These are phyloP conservation scores for Colletotrichum plurivorum DNA, from an alignment of 2,329 filamentous ascomycete species.

Conservation along the genomic window DNA sequence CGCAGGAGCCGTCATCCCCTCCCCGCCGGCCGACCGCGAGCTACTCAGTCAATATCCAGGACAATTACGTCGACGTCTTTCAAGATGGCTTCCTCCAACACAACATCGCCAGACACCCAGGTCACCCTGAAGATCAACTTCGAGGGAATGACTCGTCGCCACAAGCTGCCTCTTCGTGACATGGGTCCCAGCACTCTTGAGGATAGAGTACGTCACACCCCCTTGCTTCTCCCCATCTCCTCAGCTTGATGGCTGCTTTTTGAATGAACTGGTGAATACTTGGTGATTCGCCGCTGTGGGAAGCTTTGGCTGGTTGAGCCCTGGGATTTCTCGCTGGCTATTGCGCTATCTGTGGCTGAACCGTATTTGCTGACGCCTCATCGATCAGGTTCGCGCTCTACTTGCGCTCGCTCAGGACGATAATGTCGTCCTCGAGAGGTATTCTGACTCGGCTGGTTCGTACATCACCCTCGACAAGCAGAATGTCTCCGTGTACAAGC, in stretches of 20 bases:
- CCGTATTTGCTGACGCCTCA: constrained; percentile 17
- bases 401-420: constrained; percentile 75
- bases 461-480: constrained; percentile 84
- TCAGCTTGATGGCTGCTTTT: too few species aligned
- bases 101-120: constrained; percentile 38
- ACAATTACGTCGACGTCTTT: constrained; percentile 2
- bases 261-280: too few species aligned
- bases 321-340: too few species aligned
- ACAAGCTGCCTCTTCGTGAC: constrained; percentile 91
- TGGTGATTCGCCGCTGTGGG: too few species aligned
- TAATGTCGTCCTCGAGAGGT: constrained; percentile 85
- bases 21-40: constrained; percentile 37
- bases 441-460: constrained; percentile 89
- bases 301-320: too few species aligned
- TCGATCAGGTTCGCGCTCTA: constrained; percentile 74
- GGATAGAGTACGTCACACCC: constrained; percentile 78
- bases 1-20: constrained; percentile 37
- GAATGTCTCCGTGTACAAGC: constrained; percentile 92
- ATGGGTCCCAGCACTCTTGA: constrained; percentile 82
- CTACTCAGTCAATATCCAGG: constrained; percentile 22
- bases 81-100: constrained; percentile 35
- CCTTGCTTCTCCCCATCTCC: not conserved
- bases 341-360: not conserved
- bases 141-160: constrained; percentile 82
- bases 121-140: constrained; percentile 88